Percentiles rank a stretch among this genome's conserved stretches.
phyloP scores from a whole-genome alignment of 768 basidiomycete genomes.

The Psilocybe cyanescens region DNA sequence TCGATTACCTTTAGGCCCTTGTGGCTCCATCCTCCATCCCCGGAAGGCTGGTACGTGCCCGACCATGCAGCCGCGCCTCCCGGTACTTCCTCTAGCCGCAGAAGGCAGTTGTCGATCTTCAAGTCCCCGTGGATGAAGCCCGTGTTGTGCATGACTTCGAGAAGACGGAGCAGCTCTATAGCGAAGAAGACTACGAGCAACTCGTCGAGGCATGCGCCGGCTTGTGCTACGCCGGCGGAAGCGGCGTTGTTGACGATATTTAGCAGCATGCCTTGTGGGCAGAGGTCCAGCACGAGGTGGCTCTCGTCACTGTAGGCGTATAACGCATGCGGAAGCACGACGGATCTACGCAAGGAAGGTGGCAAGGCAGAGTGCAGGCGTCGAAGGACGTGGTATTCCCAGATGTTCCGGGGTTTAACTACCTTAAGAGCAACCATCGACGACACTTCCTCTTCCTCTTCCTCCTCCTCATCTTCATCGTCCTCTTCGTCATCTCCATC shows the following conservation, averaged over 20 bases:
- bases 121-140: slow-evolving; percentile 98
- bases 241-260: slow-evolving; percentile 88
- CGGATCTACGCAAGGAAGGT: slow-evolving; percentile 57
- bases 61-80: slow-evolving; percentile 74
- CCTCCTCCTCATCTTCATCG: slow-evolving; percentile 54
- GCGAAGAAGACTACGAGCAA: slow-evolving; percentile 94
- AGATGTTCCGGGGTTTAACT: slow-evolving; percentile 84
- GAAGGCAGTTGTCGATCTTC: slow-evolving; percentile 98
- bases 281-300: slow-evolving; percentile 85
- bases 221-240: slow-evolving; percentile 75
- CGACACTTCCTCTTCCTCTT: slow-evolving; percentile 55
- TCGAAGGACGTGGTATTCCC: slow-evolving; percentile 91
- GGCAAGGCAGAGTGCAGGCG: slow-evolving; percentile 76
- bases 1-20: slow-evolving; percentile 96
- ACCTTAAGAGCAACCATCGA: slow-evolving; percentile 87
- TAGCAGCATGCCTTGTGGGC: slow-evolving; percentile 90
- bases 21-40: slow-evolving; percentile 81
- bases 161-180: slow-evolving; percentile 81
- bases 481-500: slow-evolving; percentile 49
- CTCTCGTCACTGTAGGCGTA: slow-evolving; percentile 91
- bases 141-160: slow-evolving; percentile 79
- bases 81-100: slow-evolving; percentile 85
- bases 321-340: slow-evolving; percentile 78
- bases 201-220: slow-evolving; percentile 87
- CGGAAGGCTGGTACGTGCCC: slow-evolving; percentile 73